These are phyloP conservation scores for Arthrobotrys iridis DNA, from an alignment of 2,329 filamentous ascomycete genomes.

Conservation along the genomic window DNA sequence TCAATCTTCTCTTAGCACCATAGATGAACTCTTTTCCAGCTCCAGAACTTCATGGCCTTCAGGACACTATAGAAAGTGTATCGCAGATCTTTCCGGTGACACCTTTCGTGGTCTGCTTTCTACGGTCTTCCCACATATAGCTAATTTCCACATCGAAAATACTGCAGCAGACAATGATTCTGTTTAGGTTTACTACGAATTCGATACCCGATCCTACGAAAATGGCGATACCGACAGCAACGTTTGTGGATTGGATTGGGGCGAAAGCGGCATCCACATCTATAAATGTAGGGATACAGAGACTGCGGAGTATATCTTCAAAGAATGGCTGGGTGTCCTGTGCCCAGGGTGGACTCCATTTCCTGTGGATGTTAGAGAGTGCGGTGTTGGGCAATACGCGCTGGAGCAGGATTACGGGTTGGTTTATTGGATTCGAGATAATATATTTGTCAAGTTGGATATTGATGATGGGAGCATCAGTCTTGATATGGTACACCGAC, in stretches of 20 bases:
- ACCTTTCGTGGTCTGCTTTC: neutral
- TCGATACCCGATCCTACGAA: conserved; percentile 2
- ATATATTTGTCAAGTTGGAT: conserved; percentile 29
- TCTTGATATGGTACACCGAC: neutral
- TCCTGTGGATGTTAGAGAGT: neutral
- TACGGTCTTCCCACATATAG: neutral
- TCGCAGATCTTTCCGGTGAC: conserved; percentile 2
- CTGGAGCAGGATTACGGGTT: conserved; percentile 25
- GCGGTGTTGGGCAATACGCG: conserved; percentile 24
- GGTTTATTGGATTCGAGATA: conserved; percentile 33
- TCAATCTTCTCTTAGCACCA: neutral
- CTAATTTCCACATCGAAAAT: conserved; percentile 14
- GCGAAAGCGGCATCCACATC: conserved; percentile 16
- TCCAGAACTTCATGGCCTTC: conserved; percentile 21
- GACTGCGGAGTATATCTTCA: conserved; percentile 21
- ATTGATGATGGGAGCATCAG: conserved; percentile 20
- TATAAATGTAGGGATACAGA: conserved; percentile 23
- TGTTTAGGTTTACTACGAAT: conserved; percentile 16
- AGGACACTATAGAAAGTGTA: conserved; percentile 27
- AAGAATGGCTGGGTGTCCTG: conserved; percentile 4
- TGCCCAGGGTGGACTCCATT: conserved; percentile 13
- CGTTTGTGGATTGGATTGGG: neutral
- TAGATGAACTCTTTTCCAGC: conserved; percentile 17
- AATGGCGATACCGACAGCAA: neutral
- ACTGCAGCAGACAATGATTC: neutral